Percentiles rank a stretch among this genome's conserved stretches.
phyloP scores from a whole-genome alignment of 2,329 filamentous ascomycete genomes.

The Davidsoniella neocaledoniae region DNA sequence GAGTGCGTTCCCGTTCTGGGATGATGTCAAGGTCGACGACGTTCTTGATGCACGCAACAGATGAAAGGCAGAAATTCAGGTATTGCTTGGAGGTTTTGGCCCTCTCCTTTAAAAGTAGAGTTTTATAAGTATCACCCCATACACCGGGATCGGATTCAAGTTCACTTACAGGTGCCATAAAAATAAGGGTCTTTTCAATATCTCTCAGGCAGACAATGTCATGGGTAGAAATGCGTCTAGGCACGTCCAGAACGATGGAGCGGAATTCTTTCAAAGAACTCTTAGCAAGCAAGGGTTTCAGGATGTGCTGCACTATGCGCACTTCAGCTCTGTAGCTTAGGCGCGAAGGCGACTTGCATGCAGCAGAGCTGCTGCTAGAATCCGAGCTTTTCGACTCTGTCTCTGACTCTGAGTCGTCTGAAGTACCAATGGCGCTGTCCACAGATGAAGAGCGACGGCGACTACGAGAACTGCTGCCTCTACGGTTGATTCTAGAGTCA shows the following conservation, averaged over 20 bases:
- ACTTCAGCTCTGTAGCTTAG: constrained; percentile 9
- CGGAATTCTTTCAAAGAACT: constrained; percentile 63
- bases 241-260: constrained; percentile 60
- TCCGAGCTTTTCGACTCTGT: constrained; percentile 4
- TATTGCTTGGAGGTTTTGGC: constrained; percentile 55
- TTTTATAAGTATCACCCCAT: constrained; percentile 52
- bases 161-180: constrained; percentile 83
- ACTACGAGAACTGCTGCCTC: background rate
- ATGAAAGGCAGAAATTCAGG: constrained; percentile 76
- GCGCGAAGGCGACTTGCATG: background rate
- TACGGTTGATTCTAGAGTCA: constrained; percentile 28
- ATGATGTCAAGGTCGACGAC: constrained; percentile 57
- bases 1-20: constrained; percentile 70
- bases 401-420: constrained; percentile 7
- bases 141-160: constrained; percentile 35
- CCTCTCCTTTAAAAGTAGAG: constrained; percentile 59
- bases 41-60: constrained; percentile 77
- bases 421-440: constrained; percentile 9
- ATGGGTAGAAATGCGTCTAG: constrained; percentile 62
- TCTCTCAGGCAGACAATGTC: constrained; percentile 84
- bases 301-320: constrained; percentile 63
- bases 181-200: constrained; percentile 82
- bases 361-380: constrained; percentile 1
- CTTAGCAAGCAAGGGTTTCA: constrained; percentile 62
- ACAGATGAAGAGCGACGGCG: constrained; percentile 9